phyloP scores from a whole-genome alignment of 2,329 filamentous ascomycete species.

The Aspergillus piperis region DNA sequence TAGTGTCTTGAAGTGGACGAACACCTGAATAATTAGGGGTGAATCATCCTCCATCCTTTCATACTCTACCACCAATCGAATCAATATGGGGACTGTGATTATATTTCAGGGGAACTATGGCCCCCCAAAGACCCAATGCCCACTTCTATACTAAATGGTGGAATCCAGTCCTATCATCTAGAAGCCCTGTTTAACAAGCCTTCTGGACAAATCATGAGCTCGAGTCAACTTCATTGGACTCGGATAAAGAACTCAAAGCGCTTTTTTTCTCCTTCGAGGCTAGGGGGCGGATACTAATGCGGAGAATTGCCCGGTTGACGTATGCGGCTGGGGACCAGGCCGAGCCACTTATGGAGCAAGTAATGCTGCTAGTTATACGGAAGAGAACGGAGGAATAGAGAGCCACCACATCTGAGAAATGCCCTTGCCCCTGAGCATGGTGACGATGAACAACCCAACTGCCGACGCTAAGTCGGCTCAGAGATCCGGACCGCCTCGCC shows the following conservation, averaged over 20 bases:
- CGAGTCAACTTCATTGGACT: background rate
- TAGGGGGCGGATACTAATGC: background rate
- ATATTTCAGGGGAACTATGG: background rate
- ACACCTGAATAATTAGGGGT: background rate
- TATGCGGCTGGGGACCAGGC: background rate
- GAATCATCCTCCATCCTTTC: background rate
- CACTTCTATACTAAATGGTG: background rate
- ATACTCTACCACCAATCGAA: background rate
- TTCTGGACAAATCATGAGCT: background rate
- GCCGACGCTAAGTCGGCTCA: background rate
- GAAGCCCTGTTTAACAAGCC: background rate
- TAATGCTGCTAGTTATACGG: background rate
- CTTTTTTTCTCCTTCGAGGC: background rate
- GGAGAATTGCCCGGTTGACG: background rate
- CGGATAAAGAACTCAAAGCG: background rate
- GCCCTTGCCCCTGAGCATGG: background rate
- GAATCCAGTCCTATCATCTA: background rate
- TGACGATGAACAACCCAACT: background rate
- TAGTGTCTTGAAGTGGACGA: background rate
- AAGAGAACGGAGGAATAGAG: background rate
- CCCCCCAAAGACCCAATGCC: background rate
- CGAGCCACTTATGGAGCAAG: background rate
- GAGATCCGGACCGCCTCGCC: background rate
- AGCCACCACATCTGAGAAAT: background rate
- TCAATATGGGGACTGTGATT: background rate